phyloP scores from a whole-genome alignment of 106 monocot genomes.

The Cymbidium sinense region DNA sequence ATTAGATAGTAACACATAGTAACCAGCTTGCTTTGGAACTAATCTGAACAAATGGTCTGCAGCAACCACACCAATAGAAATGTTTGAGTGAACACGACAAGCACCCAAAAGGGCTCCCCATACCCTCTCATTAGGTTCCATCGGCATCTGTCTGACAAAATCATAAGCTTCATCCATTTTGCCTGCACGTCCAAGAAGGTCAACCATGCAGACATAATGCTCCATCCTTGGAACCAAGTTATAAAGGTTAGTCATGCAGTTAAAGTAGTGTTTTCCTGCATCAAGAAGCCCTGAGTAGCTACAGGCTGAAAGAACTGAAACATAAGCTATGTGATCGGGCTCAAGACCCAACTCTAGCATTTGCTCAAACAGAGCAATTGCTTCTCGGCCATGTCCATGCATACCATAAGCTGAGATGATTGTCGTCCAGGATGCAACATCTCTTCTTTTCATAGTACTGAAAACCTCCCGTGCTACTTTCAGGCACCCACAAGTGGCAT shows the following conservation, averaged over 20 bases:
- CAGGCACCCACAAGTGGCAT: slow-evolving; percentile 68
- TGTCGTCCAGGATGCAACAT: slow-evolving; percentile 80
- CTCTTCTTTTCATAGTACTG: slow-evolving; percentile 44
- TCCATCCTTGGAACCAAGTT: slow-evolving; percentile 53
- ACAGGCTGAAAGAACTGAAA: slow-evolving; percentile 72
- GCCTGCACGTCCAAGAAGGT: slow-evolving; percentile 66
- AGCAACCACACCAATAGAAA: slow-evolving; percentile 48
- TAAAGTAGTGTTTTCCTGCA: slow-evolving; percentile 52
- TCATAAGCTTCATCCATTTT: slow-evolving; percentile 53
- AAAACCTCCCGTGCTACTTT: slow-evolving; percentile 58
- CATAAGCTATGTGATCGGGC: slow-evolving; percentile 77
- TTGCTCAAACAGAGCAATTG: slow-evolving; percentile 57
- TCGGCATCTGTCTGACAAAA: slow-evolving; percentile 48
- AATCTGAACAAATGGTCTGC: slow-evolving; percentile 74
- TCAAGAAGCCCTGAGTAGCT: slow-evolving; percentile 62
- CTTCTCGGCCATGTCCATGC: slow-evolving; percentile 53
- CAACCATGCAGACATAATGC: slow-evolving; percentile 85
- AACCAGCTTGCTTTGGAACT: slow-evolving; percentile 65
- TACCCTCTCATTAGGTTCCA: slow-evolving; percentile 64
- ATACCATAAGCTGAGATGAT: slow-evolving; percentile 85
- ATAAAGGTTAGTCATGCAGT: slow-evolving; percentile 38
- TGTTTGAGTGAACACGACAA: slow-evolving; percentile 58
- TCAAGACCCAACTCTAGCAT: slow-evolving; percentile 49
- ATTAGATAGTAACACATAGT: slow-evolving; percentile 81
- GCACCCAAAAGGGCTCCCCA: slow-evolving; percentile 72